A percentile compares a stretch with the other conserved stretches of the same genome.
Conservation (phyloP, 306 rosid genomes). For the Acacia acuminata region DNA sequence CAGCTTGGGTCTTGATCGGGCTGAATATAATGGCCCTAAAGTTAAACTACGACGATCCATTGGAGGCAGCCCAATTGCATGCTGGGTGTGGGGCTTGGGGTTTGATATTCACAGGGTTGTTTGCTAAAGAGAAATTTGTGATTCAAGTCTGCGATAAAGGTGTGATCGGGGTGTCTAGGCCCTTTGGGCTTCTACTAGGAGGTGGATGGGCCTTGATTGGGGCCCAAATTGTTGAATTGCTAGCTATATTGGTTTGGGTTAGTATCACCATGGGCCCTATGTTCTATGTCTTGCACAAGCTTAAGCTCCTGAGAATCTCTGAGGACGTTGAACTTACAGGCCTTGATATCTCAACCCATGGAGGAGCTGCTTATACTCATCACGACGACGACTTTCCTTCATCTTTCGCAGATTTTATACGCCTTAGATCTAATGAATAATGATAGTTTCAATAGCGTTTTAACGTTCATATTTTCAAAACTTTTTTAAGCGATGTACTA, state of each 20-base stretch:
- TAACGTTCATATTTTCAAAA: neutral
- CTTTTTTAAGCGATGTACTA: neutral
- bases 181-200: slow-evolving; percentile 67
- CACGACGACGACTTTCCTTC: slow-evolving; percentile 34
- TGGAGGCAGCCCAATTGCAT: slow-evolving; percentile 77
- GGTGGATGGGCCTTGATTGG: slow-evolving; percentile 76
- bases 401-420: slow-evolving; percentile 40
- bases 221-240: slow-evolving; percentile 58
- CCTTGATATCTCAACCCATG: slow-evolving; percentile 72
- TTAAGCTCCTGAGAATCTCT: slow-evolving; percentile 53
- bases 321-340: slow-evolving; percentile 59
- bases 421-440: slow-evolving; percentile 8
- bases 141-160: slow-evolving; percentile 51
- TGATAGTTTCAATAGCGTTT: neutral
- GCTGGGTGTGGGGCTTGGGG: slow-evolving; percentile 85
- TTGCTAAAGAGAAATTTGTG: slow-evolving; percentile 68
- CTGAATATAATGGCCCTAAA: slow-evolving; percentile 60
- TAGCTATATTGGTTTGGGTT: slow-evolving; percentile 64
- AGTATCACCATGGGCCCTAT: slow-evolving; percentile 73
- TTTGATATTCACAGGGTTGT: slow-evolving; percentile 72
- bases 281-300: slow-evolving; percentile 55
- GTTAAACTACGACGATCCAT: slow-evolving; percentile 63
- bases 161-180: slow-evolving; percentile 35
- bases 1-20: slow-evolving; percentile 71
- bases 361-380: slow-evolving; percentile 64